Base-by-base conservation (phyloP, 129 eudicot genomes). In the Lactuca sativa region DNA sequence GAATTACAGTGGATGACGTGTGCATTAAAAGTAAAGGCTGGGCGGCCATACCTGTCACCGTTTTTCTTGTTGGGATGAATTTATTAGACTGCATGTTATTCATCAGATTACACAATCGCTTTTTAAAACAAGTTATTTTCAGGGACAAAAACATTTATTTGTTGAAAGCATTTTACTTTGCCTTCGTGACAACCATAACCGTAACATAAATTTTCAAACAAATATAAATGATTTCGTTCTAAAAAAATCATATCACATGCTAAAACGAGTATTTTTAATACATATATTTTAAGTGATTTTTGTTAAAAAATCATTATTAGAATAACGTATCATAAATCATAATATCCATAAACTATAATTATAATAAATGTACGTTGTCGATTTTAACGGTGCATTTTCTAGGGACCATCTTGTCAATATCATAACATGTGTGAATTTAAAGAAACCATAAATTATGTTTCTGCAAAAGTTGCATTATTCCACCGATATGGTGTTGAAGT, bases 11-110 rank as follows among this genome's bases (percentile, higher is more conserved):
- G n/a, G 3, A 32, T 48, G 12, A 48, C 21, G 38, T 61, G 51
- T 51, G 69, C 69, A 49, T 72, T 72, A 15, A 72, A 72, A 33
- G 18, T 33, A 6, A 36, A 65, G 65, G 59, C 13, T 74, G 67
- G 66, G 73, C 51, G 34, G 18, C 59, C 54, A 31, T 44, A 10
- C 64, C 44, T 8, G 11, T 17, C 79, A 58, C 79, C 79, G 79
- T 9, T 66, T 58, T 57, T 75, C 44, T 75, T 66, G 79, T 75
- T 75, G 79, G 67, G 53, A 32, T 66, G n/a, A 44, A 64, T 64
- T 74, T 74, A 64, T 64, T 74, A 44, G 9, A 6, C 71, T 70
- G 38, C 70, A 9, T 37, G 17, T 44, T 47, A 14, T 6, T 49
- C 7, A 40, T 40, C 44, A 9, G 4, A 18, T 18, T 8, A 40